Conservation (phyloP, 768 basidiomycete species). For the Lepiota venenata region DNA sequence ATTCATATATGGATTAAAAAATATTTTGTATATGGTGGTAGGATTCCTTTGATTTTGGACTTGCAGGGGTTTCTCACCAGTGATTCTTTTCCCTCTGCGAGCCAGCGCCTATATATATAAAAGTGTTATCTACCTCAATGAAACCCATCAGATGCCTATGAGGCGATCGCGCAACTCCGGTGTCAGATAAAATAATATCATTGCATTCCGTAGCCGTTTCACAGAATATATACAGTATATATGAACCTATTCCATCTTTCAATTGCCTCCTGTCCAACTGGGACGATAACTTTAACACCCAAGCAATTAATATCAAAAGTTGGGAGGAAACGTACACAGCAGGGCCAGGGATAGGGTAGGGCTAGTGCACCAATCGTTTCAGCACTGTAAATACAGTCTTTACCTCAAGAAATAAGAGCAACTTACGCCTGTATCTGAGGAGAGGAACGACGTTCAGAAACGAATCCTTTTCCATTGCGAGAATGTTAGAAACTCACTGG, state of each 20-base stretch:
- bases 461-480: no score
- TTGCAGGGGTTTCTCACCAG: no score
- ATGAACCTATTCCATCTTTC: neutral
- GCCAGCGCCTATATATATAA: no score
- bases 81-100: no score
- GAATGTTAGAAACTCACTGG: constrained; percentile 17
- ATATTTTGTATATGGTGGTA: no score
- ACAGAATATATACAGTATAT: no score
- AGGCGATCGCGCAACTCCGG: no score
- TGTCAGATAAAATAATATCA: no score
- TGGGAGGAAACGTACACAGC: constrained; percentile 28
- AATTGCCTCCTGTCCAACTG: constrained; percentile 17
- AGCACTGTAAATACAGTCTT: neutral
- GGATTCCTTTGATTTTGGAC: no score
- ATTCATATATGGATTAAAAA: no score
- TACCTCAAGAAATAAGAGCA: neutral
- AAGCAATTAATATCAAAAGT: neutral
- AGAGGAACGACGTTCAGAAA: neutral
- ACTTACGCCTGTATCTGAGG: constrained; percentile 12
- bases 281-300: neutral
- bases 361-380: constrained; percentile 4
- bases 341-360: constrained; percentile 41
- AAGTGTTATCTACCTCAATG: no score
- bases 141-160: no score
- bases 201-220: neutral